Base-by-base conservation (phyloP, 371 early-diverging fungal genomes). In the Lichtheimia corymbifera region DNA sequence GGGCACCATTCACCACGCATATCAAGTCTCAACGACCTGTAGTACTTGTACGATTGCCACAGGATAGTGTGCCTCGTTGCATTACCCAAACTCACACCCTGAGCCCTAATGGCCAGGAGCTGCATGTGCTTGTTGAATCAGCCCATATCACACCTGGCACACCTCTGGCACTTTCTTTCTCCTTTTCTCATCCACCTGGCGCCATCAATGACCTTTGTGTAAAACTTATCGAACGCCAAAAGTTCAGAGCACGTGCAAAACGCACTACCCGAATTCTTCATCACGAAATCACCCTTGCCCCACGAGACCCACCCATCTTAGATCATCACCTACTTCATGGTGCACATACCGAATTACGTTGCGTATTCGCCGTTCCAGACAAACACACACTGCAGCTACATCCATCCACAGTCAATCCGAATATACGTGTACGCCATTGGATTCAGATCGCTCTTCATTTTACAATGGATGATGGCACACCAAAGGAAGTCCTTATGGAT, bases 351-450 rank as follows among this genome's bases (percentile, higher is more conserved):
- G 66, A 70, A 51, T 42, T 66, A n/a, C 66, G 70, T 2, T 63
- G 61, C 28, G 51, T 66, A 13, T 77, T 72, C 27, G 58, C 40
- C 5, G 53, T 77, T 20, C 77, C 77, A 20, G 68, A 70, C 56
- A 70, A 71, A 59, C 61, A 68, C 6, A 66, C 72, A 3, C 53
- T 77, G 6, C 64, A 62, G 40, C 63, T 77, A 14, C 70, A 70
- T 24, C 63, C 77, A 3, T 70, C 77, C 24, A 72, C 74, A 4
- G 52, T 65, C 2, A 64, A 77, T 53, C 64, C 68, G 11, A 70
- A 71, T 25, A 77, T 77, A 22, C 67, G 72, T 14, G 71, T 77
- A 9, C 68, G 72, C 14, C 77, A 77, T 52, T 77, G 77, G 77
- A 61, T 77, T 27, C 74, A 77, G 43, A 63, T 77, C 7, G 53